Evolutionary conservation across 345 rosid species (phyloP), one percentile per base, ranked within the genome.

Genomic region (Punica granatum): DNA sequence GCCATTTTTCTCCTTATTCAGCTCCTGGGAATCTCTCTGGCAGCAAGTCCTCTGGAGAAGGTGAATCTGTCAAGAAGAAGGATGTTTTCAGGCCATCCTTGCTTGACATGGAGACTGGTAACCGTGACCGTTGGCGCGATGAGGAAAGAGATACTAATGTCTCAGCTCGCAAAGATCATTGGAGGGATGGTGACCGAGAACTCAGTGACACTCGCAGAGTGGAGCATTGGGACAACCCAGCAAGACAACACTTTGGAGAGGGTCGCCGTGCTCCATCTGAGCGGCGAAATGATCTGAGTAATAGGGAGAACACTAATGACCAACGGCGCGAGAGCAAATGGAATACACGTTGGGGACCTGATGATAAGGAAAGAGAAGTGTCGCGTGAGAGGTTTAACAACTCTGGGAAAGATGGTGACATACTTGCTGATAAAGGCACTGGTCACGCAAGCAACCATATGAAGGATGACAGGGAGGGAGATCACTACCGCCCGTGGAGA

Each of bases 321-420:
- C 98, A 88, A 79, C 84, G 92, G 42, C 92, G 97, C 23, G 99
- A 91, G 79, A 89, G 87, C 87, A 94, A 94, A 83, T 94, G 99
- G 98, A 94, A 88, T 81, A 79, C 96, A 42, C 93, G 96, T 69
- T 94, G 99, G 96, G 98, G 99, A 0, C 98, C 96, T 76, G 96
- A 83, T 63, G 84, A 84, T 48, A 94, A 84, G 74, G 95, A 76
- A 59, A 60, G 69, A 43, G 92, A 88, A 60, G 82, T 74, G 64
- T 69, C 66, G 15, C 92, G 77, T 53, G 91, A 85, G 25, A 88
- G 79, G 81, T 78, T 82, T 86, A 64, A 66, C 39, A 94, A 87
- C 49, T 65, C 86, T 78, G 80, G 88, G 16, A 89, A 73, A 81
- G 92, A 86, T 70, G 84, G 88, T 75, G 96, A 94, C 33, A 39